Evolutionary conservation across 2,329 filamentous ascomycete species (phyloP).

Genomic region (Aspergillus fischeri): DNA sequence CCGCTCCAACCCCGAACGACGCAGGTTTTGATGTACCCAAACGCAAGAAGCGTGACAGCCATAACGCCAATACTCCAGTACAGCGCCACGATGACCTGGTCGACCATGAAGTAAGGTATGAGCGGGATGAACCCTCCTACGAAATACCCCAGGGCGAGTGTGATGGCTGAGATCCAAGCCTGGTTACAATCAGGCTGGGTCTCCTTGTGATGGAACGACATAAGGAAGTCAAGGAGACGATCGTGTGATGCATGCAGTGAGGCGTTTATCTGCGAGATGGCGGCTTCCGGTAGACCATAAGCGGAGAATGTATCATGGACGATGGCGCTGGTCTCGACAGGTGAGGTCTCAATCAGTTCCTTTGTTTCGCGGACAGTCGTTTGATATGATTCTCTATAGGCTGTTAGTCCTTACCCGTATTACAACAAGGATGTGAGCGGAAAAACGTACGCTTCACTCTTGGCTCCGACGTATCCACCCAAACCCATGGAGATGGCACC

Average conservation of each 20-base stretch:
- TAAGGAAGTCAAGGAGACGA: conserved; percentile 44
- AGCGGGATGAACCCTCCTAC: conserved; percentile 68
- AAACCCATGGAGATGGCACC: conserved; percentile 76
- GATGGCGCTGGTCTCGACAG: conserved; percentile 35
- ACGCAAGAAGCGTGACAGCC: conserved; percentile 38
- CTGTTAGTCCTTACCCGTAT: not conserved
- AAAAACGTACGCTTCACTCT: conserved; percentile 46
- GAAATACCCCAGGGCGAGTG: conserved; percentile 66
- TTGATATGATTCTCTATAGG: conserved; percentile 41
- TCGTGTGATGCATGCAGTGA: conserved; percentile 36
- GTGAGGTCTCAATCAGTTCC: conserved; percentile 36
- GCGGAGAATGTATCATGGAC: conserved; percentile 39
- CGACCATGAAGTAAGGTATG: conserved; percentile 62
- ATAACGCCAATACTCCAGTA: conserved; percentile 43
- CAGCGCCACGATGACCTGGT: conserved; percentile 47
- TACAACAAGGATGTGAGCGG: not conserved
- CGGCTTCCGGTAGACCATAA: conserved; percentile 37
- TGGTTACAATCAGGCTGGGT: conserved; percentile 42
- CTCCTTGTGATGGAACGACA: conserved; percentile 47
- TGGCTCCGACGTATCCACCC: conserved; percentile 65
- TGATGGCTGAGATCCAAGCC: conserved; percentile 55
- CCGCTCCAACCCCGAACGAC: conserved; percentile 44
- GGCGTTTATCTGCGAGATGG: conserved; percentile 33
- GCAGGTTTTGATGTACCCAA: conserved; percentile 44
- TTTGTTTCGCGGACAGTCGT: conserved; percentile 43